phyloP scores from a whole-genome alignment of 768 basidiomycete genomes.

The Amanita rubescens region DNA sequence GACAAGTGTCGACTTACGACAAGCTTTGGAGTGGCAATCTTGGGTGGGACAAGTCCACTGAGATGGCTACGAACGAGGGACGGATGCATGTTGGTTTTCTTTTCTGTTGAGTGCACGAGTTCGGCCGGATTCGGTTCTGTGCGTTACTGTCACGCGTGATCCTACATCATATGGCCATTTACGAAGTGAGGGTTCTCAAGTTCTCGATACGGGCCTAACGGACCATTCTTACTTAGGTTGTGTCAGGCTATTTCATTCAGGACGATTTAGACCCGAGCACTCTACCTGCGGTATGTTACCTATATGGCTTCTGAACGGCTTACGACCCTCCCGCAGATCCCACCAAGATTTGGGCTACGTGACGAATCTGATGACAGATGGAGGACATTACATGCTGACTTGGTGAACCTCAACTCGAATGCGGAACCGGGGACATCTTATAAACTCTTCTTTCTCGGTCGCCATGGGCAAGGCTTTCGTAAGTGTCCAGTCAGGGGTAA shows the following conservation, averaged over 20 bases:
- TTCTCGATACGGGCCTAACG: background rate
- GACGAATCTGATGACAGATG: slow-evolving; percentile 45
- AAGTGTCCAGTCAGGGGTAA: slow-evolving; percentile 19
- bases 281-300: slow-evolving; percentile 10
- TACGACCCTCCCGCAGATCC: slow-evolving; percentile 31
- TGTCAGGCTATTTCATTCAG: background rate
- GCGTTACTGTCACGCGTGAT: background rate
- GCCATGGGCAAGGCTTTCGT: slow-evolving; percentile 76
- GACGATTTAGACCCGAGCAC: background rate
- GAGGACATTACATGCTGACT: slow-evolving; percentile 31
- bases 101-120: slow-evolving; percentile 4
- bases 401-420: slow-evolving; percentile 40
- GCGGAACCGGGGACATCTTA: slow-evolving; percentile 34
- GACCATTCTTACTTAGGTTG: background rate
- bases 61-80: slow-evolving; percentile 82
- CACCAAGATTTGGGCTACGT: slow-evolving; percentile 49
- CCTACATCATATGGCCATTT: background rate
- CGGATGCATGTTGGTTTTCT: slow-evolving; percentile 55
- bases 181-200: background rate
- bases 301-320: background rate
- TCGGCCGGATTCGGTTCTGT: slow-evolving; percentile 14
- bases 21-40: slow-evolving; percentile 87
- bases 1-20: slow-evolving; percentile 47
- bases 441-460: slow-evolving; percentile 58
- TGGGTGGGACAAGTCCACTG: slow-evolving; percentile 82